Base-by-base conservation (phyloP, 2,329 filamentous ascomycete species). In the Colletotrichum abscissum region DNA sequence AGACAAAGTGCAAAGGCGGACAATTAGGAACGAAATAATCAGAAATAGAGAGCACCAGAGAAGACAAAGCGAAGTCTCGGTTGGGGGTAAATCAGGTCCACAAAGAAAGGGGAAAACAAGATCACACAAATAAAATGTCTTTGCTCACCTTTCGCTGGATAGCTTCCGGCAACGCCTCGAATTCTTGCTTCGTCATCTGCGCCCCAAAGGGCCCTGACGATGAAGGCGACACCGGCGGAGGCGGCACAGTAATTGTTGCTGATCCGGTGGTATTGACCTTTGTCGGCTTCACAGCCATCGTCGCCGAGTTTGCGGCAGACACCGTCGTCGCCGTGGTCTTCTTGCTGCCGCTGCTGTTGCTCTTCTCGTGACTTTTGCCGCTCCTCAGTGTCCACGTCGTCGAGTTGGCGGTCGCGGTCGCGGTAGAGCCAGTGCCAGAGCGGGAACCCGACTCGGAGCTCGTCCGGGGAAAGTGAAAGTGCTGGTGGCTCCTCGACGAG, bases 71-170 rank as follows among this genome's bases (percentile, higher is more conserved):
- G 19, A 30, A 19, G 28, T 28, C 12, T 35, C 14, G 28, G 8
- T 35, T 35, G 33, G 11, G 22, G 28, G 28, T 3, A 22, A 16
- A 55, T 55, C 22, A 26, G 22, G 38, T 33, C 14, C 22, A 49
- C 14, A 12, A 49, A 38, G 54, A 46, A 49, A 38, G 42, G 49
- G 24, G 76, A 62, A 67, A 74, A 33, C 30, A 57, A 62, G 72
- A 64, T 57, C 75, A 33, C 28, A 59, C 30, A 33, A 52, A 76
- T 60, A 52, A 69, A 16, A 42, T 42, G 38, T 69, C 26, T 52
- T 54, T 28, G 83, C 88, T 84, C 82, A 91, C 89, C 83, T 91
- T 91, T 80, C 88, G 84, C 77, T 87, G 84, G 66, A 91, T 84
- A 19, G 88, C 87, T 28, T 86, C 86, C 24, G 89, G 89, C 12